Conservation (phyloP, 257 asterid species). For the Petunia axillaris region DNA sequence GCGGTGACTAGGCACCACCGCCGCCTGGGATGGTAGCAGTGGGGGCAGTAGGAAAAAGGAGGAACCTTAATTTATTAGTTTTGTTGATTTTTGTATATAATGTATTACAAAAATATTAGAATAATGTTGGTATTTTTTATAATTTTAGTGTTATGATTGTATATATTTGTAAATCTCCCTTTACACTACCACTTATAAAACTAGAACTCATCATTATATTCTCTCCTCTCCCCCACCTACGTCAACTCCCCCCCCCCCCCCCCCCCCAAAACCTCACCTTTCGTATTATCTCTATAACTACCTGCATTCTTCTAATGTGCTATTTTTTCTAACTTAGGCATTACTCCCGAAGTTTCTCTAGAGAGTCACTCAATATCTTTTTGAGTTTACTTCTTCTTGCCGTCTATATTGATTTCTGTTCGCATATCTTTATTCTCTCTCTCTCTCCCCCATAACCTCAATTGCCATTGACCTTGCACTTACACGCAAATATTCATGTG, state of each 20-base stretch:
- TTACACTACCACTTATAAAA: too few species aligned
- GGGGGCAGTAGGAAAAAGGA: too few species aligned
- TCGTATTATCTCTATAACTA: not conserved
- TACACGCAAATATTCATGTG: conserved; percentile 24
- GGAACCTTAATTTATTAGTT: too few species aligned
- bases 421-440: not conserved
- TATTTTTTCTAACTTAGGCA: not conserved
- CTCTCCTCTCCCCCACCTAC: not conserved
- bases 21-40: too few species aligned
- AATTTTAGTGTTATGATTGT: too few species aligned
- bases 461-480: not conserved
- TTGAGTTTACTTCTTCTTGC: conserved; percentile 3
- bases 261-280: too few species aligned
- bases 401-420: conserved; percentile 10
- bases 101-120: too few species aligned
- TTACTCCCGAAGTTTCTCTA: not conserved
- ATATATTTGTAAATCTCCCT: too few species aligned
- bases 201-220: not conserved
- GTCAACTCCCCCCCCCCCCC: too few species aligned
- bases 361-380: conserved; percentile 3
- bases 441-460: not conserved
- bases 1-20: too few species aligned
- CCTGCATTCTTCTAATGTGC: conserved; percentile 3
- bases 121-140: too few species aligned
- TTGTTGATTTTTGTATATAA: too few species aligned